phyloP scores from a whole-genome alignment of 2,329 filamentous ascomycete genomes.

The Aspergillus uvarum region DNA sequence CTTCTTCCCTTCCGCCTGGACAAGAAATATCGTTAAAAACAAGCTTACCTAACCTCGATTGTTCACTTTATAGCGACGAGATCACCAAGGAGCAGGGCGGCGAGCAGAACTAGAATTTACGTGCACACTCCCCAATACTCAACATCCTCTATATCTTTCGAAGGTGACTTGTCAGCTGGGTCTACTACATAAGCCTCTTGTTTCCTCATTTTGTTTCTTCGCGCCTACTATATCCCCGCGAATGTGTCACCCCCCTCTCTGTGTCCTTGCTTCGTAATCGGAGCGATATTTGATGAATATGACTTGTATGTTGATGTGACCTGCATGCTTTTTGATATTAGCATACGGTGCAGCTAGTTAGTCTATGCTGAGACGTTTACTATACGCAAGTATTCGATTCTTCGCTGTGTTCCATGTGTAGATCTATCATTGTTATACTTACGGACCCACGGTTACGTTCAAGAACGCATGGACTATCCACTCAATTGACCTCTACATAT shows the following conservation, averaged over 20 bases:
- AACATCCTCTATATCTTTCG: neutral
- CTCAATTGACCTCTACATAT: neutral
- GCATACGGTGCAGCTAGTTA: neutral
- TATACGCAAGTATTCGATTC: neutral
- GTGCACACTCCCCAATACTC: neutral
- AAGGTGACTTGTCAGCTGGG: no score
- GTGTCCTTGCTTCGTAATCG: no score
- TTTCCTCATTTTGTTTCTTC: no score
- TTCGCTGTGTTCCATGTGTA: neutral
- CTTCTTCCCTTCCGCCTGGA: no score
- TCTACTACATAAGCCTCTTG: neutral
- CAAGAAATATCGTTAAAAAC: neutral
- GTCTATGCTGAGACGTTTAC: neutral
- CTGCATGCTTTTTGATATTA: neutral
- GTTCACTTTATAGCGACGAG: constrained; percentile 60
- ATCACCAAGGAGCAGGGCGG: constrained; percentile 71
- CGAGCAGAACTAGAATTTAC: constrained; percentile 50
- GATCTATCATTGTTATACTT: neutral
- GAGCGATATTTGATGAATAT: neutral
- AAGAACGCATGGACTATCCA: no score
- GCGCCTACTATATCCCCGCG: neutral
- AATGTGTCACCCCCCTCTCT: constrained; percentile 5
- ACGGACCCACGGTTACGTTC: no score
- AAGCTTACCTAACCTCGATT: neutral
- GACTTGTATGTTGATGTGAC: neutral